Base-by-base conservation (phyloP, 1,139 yeast genomes). In the Hansenula lynferdii region DNA sequence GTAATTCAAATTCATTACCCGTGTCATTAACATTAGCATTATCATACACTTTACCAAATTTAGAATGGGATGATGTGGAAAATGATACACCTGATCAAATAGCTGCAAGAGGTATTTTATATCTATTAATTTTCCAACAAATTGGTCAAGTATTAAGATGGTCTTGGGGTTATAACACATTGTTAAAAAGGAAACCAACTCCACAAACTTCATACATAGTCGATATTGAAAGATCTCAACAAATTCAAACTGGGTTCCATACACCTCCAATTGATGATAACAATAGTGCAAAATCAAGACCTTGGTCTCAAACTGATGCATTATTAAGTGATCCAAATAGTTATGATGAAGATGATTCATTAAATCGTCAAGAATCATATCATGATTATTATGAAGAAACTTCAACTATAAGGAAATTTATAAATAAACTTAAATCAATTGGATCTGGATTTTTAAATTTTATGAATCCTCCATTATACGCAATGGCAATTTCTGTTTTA, bases 391-490 rank as follows among this genome's bases (percentile, higher is more conserved):
- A 17, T 10, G 24, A 30, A 21, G 26, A 33, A 14, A 3, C 26
- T 3, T 26, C 37, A 1, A 2, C 30, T 4, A 8, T 24, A 3
- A 15, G 11, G 17, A 32, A 27, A 17, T 2, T 18, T 3, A n/a
- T 8, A 33, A 28, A 35, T 14, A 39, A 31, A 16, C n/a, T 38
- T 6, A 28, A 22, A 5, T 21, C 14, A 8, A 25, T 28, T 14
- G 22, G 33, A 18, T 22, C 31, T 8, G 45, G 38, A 24, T 34
- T 58, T 19, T 43, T 42, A 17, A 36, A 51, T 15, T 79, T 79
- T 52, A 87, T 92, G 95, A 92, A 92, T 61, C 97, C 97, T 10
- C 98, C 98, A 9, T 68, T 92, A 45, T 92, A 89, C 71, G 82
- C 97, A 11, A 92, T 92, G 97, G 61, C 86, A 20, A 62, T 82